Evolutionary conservation across 192 early-diverging fungal species (phyloP), one percentile per base, ranked within the genome.

Genomic region (Umbelopsis ramanniana): DNA sequence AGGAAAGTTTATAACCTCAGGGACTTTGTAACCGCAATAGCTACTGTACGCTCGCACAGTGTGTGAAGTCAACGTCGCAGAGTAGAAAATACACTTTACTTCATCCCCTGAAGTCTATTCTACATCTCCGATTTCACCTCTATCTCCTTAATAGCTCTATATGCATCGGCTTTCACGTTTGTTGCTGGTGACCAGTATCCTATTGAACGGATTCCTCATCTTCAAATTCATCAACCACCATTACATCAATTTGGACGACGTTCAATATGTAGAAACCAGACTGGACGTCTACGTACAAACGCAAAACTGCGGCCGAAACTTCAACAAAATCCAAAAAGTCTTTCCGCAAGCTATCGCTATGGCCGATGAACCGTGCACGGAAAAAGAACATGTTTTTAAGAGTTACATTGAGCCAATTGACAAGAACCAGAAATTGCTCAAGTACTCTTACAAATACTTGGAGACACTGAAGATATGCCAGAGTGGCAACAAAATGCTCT

Each of bases 401-500:
- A 37, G 29, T 17, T 63, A 63, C 4, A 33, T 63, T 37, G 12
- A 63, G 29, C 24, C 23, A 6, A 63, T 63, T 19, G 57, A 33
- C 33, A 38, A 19, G 33, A 0, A 14, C 11, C 3, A 37, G 2
- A 33, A 35, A 29, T 4, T 17, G 8, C 17, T 63, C 23, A 19
- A n/a, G 15, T 63, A 63, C 33, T 19, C 57, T 14, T 63, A 63
- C 57, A 63, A 63, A 17, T 63, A 63, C 33, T 8, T 63, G 23
- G 57, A 63, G 12, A 63, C 57, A 3, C 17, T 63, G 57, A 63
- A 63, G 57, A 63, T 63, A 15, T 63, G 57, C 15, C 26, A 37
- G 33, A 22, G 35, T 17, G 57, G 57, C 33, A n/a, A 63, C 15
- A 63, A 63, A 37, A 63, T 63, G 57, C 57, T 63, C 33, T 63